A percentile compares a stretch with the other conserved stretches of the same genome.
Evolutionary conservation across 345 rosid species (phyloP).

Genomic region (Salix brachista): DNA sequence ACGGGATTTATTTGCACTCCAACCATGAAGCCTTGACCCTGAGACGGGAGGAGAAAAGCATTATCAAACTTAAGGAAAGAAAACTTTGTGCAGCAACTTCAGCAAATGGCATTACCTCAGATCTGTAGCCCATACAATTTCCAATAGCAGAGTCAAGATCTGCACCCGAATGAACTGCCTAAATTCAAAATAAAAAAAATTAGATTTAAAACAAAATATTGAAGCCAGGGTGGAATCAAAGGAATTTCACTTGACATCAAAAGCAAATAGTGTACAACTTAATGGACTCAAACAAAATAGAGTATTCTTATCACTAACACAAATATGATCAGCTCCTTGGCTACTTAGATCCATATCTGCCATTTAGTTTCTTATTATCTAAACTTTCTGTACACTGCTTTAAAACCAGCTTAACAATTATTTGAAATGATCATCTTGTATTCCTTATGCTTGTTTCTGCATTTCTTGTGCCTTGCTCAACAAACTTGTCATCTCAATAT

Average conservation of each 20-base stretch:
- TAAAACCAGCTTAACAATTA: not conserved
- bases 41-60: slow-evolving; percentile 25
- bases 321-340: not conserved
- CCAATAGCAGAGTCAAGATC: slow-evolving; percentile 95
- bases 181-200: slow-evolving; percentile 10
- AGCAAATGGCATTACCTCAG: slow-evolving; percentile 47
- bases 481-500: not conserved
- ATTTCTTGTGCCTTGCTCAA: not conserved
- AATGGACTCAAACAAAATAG: not conserved
- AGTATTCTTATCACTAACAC: not conserved
- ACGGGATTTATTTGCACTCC: slow-evolving; percentile 91
- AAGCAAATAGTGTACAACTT: slow-evolving; percentile 1
- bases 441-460: not conserved
- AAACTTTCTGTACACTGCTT: not conserved
- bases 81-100: not conserved
- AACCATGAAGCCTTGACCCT: slow-evolving; percentile 99
- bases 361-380: not conserved
- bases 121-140: slow-evolving; percentile 91
- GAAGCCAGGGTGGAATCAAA: slow-evolving; percentile 7
- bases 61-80: slow-evolving; percentile 19
- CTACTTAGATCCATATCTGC: not conserved
- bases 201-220: not conserved
- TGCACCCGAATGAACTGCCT: slow-evolving; percentile 99
- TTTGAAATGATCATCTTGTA: not conserved
- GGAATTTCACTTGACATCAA: not conserved